A percentile compares a stretch with the other conserved stretches of the same genome.
phyloP scores from a whole-genome alignment of 2,329 filamentous ascomycete genomes.

The Pyrenochaeta sp. region DNA sequence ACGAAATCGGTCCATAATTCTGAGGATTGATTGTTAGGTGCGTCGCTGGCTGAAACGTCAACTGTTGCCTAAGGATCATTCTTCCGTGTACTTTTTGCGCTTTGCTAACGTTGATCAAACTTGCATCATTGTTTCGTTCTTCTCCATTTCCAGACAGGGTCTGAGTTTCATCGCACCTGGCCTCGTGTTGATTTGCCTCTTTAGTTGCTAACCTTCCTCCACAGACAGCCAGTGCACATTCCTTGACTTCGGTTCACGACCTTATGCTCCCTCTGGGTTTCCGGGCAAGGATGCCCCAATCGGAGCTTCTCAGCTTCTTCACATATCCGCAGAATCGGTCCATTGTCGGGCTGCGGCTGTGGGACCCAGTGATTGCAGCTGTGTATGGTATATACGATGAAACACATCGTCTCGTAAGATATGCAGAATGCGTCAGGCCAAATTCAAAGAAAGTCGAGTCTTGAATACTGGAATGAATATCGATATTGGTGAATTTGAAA shows the following conservation, averaged over 20 bases:
- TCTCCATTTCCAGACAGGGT: no score
- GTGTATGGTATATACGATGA: conserved; percentile 43
- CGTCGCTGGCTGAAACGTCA: no score
- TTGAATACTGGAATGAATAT: conserved; percentile 1
- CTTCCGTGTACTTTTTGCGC: no score
- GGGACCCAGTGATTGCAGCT: conserved; percentile 44
- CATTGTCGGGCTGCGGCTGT: conserved; percentile 36
- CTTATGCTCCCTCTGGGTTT: conserved; percentile 37
- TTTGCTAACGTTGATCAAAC: no score
- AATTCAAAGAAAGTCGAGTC: background rate
- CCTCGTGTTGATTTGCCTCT: background rate
- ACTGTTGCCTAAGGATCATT: no score
- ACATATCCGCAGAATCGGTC: conserved; percentile 39
- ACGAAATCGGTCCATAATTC: no score
- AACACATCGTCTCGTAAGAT: conserved; percentile 34
- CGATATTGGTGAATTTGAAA: no score
- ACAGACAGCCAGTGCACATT: conserved; percentile 41
- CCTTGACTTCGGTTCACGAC: conserved; percentile 44
- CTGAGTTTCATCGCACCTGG: no score
- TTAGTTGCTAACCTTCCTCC: conserved; percentile 20
- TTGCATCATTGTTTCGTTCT: no score
- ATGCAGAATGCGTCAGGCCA: background rate
- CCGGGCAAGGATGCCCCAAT: conserved; percentile 36
- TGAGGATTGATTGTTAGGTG: no score
- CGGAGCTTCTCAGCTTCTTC: conserved; percentile 36